Evolutionary conservation across 352 stramenopile genomes (phyloP).

Genomic region (Thraustochytrium sp.): DNA sequence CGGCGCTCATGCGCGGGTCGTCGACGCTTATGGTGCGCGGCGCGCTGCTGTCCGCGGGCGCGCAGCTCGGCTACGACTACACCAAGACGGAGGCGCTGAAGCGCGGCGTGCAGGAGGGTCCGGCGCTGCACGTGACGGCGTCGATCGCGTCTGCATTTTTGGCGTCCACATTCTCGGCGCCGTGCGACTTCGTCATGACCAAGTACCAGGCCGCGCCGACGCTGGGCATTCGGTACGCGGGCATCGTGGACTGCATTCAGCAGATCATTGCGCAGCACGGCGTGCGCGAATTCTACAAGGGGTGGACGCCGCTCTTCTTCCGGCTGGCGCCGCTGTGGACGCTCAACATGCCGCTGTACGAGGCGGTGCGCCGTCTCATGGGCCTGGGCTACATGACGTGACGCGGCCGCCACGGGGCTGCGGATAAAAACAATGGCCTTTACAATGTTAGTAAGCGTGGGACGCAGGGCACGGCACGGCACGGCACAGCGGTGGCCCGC

Average conservation of each 20-base stretch:
- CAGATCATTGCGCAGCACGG: slow-evolving; percentile 29
- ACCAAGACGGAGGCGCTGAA: slow-evolving; percentile 34
- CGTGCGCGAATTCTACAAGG: slow-evolving; percentile 36
- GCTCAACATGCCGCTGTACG: slow-evolving; percentile 46
- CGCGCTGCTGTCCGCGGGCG: slow-evolving; percentile 40
- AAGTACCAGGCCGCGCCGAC: not conserved
- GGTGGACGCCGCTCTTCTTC: slow-evolving; percentile 41
- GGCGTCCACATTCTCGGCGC: slow-evolving; percentile 26
- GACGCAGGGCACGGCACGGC: too few relatives aligned
- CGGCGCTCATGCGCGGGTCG: slow-evolving; percentile 28
- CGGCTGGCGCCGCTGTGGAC: slow-evolving; percentile 41
- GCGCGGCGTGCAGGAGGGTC: not conserved
- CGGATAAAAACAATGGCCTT: too few relatives aligned
- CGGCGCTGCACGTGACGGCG: slow-evolving; percentile 30
- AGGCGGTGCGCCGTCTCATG: slow-evolving; percentile 23
- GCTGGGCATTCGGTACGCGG: slow-evolving; percentile 8
- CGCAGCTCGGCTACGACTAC: slow-evolving; percentile 48
- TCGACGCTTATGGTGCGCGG: slow-evolving; percentile 43
- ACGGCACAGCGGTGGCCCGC: too few relatives aligned
- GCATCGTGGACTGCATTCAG: slow-evolving; percentile 3
- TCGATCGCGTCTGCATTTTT: slow-evolving; percentile 42
- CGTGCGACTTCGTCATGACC: slow-evolving; percentile 47
- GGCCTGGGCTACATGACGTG: slow-evolving; percentile 42
- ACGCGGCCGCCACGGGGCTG: too few relatives aligned
- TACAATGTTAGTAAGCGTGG: too few relatives aligned